Evolutionary conservation across 192 early-diverging fungal genomes (phyloP), one percentile per base, ranked within the genome.

Genomic region (Dissophora ornata): DNA sequence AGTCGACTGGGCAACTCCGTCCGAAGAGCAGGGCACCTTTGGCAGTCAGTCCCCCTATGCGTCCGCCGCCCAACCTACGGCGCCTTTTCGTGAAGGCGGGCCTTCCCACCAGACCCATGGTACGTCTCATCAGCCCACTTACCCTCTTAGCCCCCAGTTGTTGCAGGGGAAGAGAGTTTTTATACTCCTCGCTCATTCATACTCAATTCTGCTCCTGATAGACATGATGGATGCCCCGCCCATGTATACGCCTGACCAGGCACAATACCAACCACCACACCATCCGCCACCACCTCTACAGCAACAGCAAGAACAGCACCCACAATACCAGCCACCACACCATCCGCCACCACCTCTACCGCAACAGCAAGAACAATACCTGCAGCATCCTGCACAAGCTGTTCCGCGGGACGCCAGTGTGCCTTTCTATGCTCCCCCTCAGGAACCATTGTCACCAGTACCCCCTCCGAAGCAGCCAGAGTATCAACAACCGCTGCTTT

Each of bases 11-110:
- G 61, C 46, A 18, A 10, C 34, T 1, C 55, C 36, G 12, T 24
- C 55, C 6, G 47, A 67, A 19, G 66, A 59, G 42, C 66, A 68
- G 36, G 26, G 29, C 9, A 68, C 66, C n/a, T 68, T 68, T 58
- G 66, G 66, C 3, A 68, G 28, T 38, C 66, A 57, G 33, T 50
- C 66, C 13, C 66, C 66, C 16, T 68, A 40, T 34, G 66, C 66
- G 16, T 50, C 45, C 34, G 12, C 66, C 13, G 44, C 48, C n/a
- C 40, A 42, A 9, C 54, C 42, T 12, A 3, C 49, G 11, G 33
- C 36, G 26, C 58, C 42, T 13, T 38, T 6, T 38, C 6, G 36
- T 38, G 36, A 38, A 6, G 36, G 7, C 36, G 36, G n/a, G n/a
- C n/a, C n/a, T n/a, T n/a, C n/a, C n/a, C n/a, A n/a, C n/a, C n/a